Evolutionary conservation across 140 eudicot species (phyloP).

Genomic region (Stevia rebaudiana): DNA sequence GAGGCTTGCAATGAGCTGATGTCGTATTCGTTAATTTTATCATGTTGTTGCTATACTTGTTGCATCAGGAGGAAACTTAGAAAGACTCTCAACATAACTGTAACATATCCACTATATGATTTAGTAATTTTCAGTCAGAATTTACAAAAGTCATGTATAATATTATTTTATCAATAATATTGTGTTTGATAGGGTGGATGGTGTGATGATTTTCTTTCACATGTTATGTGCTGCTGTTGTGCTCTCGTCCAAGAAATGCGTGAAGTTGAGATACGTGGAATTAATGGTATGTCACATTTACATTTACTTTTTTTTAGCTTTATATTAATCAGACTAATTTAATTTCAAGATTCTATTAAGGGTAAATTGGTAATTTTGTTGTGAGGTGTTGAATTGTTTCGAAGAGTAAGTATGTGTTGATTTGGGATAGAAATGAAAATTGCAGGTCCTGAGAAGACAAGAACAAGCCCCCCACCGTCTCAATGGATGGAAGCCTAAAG

Average conservation of each 20-base stretch:
- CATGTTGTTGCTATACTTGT: conserved; percentile 96
- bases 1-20: conserved; percentile 84
- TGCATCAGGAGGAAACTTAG: conserved; percentile 88
- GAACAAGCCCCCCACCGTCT: conserved; percentile 66
- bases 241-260: conserved; percentile 94
- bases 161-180: not conserved
- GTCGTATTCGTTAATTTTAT: conserved; percentile 88
- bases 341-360: not conserved
- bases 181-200: conserved; percentile 58
- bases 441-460: conserved; percentile 73
- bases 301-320: no score
- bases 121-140: not conserved
- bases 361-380: not conserved
- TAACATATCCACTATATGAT: not conserved
- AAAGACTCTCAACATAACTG: conserved; percentile 51
- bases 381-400: not conserved
- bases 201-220: conserved; percentile 83
- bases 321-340: no score
- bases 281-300: conserved; percentile 44
- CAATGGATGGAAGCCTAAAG: conserved; percentile 82
- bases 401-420: not conserved
- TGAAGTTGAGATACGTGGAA: conserved; percentile 80
- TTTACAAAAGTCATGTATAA: not conserved
- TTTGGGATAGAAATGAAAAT: conserved; percentile 5
- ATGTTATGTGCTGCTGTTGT: conserved; percentile 92